A percentile compares a stretch with the other conserved stretches of the same genome.
These are phyloP conservation scores for Calamus simplicifolius DNA, from an alignment of 176 grass and related monocot genomes.

Conservation along the genomic window DNA sequence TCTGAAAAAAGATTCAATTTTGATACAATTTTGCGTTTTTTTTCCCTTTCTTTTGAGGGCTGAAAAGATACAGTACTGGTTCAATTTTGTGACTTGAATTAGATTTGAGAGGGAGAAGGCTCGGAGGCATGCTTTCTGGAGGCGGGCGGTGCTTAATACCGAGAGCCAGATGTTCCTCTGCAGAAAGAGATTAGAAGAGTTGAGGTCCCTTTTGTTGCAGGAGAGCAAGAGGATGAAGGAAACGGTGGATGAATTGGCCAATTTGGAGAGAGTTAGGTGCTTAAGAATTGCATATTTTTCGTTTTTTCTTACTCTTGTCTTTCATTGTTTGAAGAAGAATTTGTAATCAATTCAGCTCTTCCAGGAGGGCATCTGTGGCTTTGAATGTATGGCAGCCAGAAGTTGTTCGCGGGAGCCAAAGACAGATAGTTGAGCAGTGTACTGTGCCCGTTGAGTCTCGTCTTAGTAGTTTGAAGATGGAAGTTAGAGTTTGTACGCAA, in stretches of 20 bases:
- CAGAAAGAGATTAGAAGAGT: slow-evolving; percentile 39
- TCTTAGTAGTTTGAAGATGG: slow-evolving; percentile 71
- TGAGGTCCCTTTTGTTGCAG: slow-evolving; percentile 26
- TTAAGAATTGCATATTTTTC: slow-evolving; percentile 1
- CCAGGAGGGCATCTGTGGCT: slow-evolving; percentile 81
- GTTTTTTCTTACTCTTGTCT: slow-evolving; percentile 6
- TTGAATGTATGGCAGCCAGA: slow-evolving; percentile 96
- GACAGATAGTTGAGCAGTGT: slow-evolving; percentile 90
- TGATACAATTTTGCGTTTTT: neutral
- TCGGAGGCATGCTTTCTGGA: slow-evolving; percentile 33
- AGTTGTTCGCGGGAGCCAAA: slow-evolving; percentile 69
- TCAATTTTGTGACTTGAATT: neutral
- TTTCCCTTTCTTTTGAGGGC: neutral
- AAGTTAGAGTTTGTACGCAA: slow-evolving; percentile 96
- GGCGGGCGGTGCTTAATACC: slow-evolving; percentile 42
- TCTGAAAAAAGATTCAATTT: neutral
- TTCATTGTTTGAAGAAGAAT: slow-evolving; percentile 6
- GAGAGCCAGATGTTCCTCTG: slow-evolving; percentile 42
- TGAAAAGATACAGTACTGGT: neutral
- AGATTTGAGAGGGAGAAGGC: slow-evolving; percentile 85
- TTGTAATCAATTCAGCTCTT: slow-evolving; percentile 4
- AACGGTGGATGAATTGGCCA: slow-evolving; percentile 35
- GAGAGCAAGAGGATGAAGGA: slow-evolving; percentile 55
- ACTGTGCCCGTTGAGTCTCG: slow-evolving; percentile 65
- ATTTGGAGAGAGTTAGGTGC: slow-evolving; percentile 63